Evolutionary conservation across 257 asterid species (phyloP).

Genomic region (Euphrasia confusa): DNA sequence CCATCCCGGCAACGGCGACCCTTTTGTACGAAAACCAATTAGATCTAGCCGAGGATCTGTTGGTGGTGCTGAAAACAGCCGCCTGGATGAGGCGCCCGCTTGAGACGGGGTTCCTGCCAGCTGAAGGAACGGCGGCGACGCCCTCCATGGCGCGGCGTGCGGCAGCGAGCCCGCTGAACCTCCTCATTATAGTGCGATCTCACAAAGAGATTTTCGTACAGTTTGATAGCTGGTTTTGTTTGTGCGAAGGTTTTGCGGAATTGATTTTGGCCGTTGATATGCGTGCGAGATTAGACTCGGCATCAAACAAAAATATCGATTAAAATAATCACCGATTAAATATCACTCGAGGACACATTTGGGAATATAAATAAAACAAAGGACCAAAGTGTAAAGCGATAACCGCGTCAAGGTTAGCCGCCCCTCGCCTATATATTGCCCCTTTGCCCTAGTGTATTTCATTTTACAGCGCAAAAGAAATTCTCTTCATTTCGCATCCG

Average conservation of each 20-base stretch:
- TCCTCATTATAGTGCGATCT: constrained; percentile 39
- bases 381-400: constrained; percentile 26
- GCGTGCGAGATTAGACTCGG: too few species aligned
- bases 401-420: constrained; percentile 32
- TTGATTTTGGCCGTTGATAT: too few species aligned
- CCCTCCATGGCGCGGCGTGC: constrained; percentile 42
- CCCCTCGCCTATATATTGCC: constrained; percentile 38
- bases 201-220: not conserved
- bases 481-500: not conserved
- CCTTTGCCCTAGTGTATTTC: not conserved
- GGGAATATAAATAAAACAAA: not conserved
- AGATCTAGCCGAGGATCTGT: constrained; percentile 36
- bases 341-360: not conserved
- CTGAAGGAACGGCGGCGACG: constrained; percentile 25
- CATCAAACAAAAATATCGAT: too few species aligned
- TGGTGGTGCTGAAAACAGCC: constrained; percentile 43
- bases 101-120: constrained; percentile 10
- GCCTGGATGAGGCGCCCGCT: constrained; percentile 35
- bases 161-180: constrained; percentile 44
- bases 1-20: constrained; percentile 44
- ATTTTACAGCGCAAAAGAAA: not conserved
- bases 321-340: too few species aligned
- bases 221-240: too few species aligned
- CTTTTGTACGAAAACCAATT: constrained; percentile 37
- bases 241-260: too few species aligned